Base-by-base conservation (phyloP, 2,329 filamentous ascomycete species). In the Kalmusia sp. region DNA sequence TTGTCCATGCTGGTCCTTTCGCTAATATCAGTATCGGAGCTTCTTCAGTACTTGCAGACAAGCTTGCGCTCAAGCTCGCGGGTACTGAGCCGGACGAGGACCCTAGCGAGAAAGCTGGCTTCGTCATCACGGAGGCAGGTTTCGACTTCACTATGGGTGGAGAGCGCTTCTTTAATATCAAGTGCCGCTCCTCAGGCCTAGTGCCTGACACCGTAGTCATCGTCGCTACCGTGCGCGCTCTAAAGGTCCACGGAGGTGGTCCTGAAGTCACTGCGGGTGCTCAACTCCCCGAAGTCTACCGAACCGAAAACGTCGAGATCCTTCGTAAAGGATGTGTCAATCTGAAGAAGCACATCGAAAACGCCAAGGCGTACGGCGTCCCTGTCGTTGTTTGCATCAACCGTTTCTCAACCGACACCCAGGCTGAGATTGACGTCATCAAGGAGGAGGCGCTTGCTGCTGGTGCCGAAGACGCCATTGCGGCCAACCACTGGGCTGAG, bases 111-210 rank as follows among this genome's bases (percentile, higher is more conserved):
- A 93, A 95, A 82, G 86, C 90, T 25, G 95, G 95, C 8, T 98
- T 95, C 67, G 93, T 97, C 19, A 88, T 99, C 31, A 99, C 95
- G 1, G 95, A 99, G 77, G 93, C 95, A 48, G 95, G 95, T 8
- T 99, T 99, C 76, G 95, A 99, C 77, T 99, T 99, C 79, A 98
- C 95, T 68, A 99, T 99, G 95, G 95, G 95, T 61, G 95, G 95
- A 59, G 95, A 99, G 83, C 90, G 95, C 47, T 99, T 99, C 84
- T 98, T 99, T 87, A 98, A 99, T 82, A 98, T 99, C 83, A 99
- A 99, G 84, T 98, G 95, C 80, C 90, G 95, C 55, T 90, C 92
- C 8, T 97, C 93, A 5, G 93, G 93, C 21, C 87, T 99, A 39
- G 86, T 92, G 2, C 95, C 95, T 2, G 95, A 99, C 69, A 91